Evolutionary conservation across 73 alveolate species (phyloP).

Genomic region (Paramecium bursaria): DNA sequence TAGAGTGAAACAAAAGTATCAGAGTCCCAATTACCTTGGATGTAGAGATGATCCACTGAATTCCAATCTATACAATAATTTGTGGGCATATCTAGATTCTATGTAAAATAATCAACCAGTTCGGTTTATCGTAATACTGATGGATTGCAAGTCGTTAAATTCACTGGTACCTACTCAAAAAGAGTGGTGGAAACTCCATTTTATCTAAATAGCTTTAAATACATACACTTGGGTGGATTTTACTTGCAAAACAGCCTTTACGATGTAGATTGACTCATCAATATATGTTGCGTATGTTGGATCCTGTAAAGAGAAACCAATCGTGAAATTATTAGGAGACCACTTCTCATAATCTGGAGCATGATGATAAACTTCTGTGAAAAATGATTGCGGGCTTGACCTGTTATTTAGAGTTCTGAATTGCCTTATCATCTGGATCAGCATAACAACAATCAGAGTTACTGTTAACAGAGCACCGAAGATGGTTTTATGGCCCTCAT

Average conservation of each 20-base stretch:
- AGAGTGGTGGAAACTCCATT: neutral
- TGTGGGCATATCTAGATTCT: constrained; percentile 12
- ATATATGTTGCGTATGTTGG: constrained; percentile 8
- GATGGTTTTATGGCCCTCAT: constrained; percentile 35
- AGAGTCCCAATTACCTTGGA: constrained; percentile 40
- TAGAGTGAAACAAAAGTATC: neutral
- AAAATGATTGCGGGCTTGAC: neutral
- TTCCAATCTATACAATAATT: constrained; percentile 59
- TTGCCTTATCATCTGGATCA: no score
- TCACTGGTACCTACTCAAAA: neutral
- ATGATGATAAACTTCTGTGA: constrained; percentile 25
- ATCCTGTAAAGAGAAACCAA: constrained; percentile 14
- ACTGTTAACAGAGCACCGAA: constrained; percentile 41
- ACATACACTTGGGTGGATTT: neutral
- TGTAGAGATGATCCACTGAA: neutral
- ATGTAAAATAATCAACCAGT: constrained; percentile 28
- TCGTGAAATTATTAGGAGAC: constrained; percentile 20
- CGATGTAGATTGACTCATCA: constrained; percentile 55
- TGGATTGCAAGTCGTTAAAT: constrained; percentile 1
- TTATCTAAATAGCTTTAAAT: no score
- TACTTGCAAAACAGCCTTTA: neutral
- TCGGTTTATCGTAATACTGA: constrained; percentile 10
- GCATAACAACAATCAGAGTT: neutral
- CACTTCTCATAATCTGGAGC: constrained; percentile 6
- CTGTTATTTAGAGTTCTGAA: neutral